Base-by-base conservation (phyloP, 1,284 basidiomycete species). In the Naganishia albida region DNA sequence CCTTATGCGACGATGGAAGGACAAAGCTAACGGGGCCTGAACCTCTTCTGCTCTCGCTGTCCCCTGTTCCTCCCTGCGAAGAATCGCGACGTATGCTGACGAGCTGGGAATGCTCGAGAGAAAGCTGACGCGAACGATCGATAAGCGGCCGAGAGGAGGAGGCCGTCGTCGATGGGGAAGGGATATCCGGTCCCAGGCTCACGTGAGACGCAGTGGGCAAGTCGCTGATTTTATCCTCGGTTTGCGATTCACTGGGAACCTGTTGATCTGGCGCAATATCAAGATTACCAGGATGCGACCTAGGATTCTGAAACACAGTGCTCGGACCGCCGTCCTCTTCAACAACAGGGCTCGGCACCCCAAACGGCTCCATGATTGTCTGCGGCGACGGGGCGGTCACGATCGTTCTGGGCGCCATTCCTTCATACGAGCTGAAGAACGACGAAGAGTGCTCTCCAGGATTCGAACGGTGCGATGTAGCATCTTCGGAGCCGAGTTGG, bases 21-120 rank as follows among this genome's bases (percentile, higher is more conserved):
- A 65, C 57, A 51, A 65, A 65, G 39, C 64, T 65, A 34, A 65
- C 64, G 0, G 64, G 64, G 13, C 64, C 64, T 13, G 64, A 65
- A 40, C 64, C 64, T 50, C 64, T 51, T 46, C 64, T 38, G 20
- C 56, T 60, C 3, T 60, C 64, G 18, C 34, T 65, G 7, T 65
- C 64, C 8, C 49, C 50, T 1, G 30, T 18, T 39, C 28, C 46
- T 3, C 49, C 40, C 15, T 26, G 18, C 26, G 38, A 23, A n/a
- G 64, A 65, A 18, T 62, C 64, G 30, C 56, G 48, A 20, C 64
- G 53, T 30, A 52, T 60, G 40, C 64, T 46, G 18, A 51, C 28
- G 4, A 60, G 46, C 34, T 60, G 57, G 15, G 57, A 42, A 26
- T 50, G 57, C 28, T 60, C 57, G 7, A 60, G 12, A 1, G 57